Evolutionary conservation across 2,329 filamentous ascomycete species (phyloP).

Genomic region (Aureobasidium sp.): DNA sequence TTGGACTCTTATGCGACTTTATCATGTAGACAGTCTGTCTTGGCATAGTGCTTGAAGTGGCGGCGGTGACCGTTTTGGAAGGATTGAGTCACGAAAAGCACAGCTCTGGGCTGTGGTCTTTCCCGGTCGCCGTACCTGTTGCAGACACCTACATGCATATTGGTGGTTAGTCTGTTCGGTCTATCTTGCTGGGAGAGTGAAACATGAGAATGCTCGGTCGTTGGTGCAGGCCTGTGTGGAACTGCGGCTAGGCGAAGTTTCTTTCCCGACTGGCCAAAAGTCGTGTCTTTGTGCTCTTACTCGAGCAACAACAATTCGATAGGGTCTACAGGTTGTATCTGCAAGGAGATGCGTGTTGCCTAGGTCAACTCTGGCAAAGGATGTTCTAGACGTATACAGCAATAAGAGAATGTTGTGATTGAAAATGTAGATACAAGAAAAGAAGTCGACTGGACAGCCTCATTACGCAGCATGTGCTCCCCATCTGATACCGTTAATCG

Average conservation of each 20-base stretch:
- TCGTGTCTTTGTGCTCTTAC: not conserved
- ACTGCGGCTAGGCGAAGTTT: not conserved
- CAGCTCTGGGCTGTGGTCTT: not conserved
- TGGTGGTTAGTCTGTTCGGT: not conserved
- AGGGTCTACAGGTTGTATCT: no score
- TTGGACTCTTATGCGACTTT: no score
- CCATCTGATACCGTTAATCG: slow-evolving; percentile 21
- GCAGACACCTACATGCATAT: not conserved
- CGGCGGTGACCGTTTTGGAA: not conserved
- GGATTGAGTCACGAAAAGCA: not conserved
- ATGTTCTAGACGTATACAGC: no score
- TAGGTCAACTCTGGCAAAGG: no score
- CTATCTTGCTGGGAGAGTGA: no score
- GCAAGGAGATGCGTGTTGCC: no score
- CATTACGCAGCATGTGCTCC: not conserved
- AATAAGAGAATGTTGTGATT: no score
- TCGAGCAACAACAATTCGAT: not conserved
- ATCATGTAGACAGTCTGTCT: not conserved
- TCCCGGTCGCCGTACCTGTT: not conserved
- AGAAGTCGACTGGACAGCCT: not conserved
- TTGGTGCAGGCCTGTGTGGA: not conserved
- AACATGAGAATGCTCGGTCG: no score
- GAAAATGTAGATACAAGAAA: not conserved
- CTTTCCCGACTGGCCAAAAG: slow-evolving; percentile 4
- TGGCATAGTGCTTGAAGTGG: not conserved